Evolutionary conservation across 306 rosid genomes (phyloP), one percentile per base, ranked within the genome.

Genomic region (Quillaja saponaria): DNA sequence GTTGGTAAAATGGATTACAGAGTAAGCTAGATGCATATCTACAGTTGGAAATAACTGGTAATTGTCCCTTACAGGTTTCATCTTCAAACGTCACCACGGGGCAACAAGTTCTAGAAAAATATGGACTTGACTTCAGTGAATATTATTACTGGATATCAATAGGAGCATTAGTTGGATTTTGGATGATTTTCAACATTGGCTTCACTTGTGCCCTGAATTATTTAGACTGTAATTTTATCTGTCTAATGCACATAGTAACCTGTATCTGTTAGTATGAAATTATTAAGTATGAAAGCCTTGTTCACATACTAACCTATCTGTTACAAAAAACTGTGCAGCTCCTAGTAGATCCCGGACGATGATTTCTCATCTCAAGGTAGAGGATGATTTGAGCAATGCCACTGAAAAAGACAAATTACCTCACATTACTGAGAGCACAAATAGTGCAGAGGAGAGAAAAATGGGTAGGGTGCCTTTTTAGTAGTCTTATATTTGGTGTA

Each of bases 121-220:
- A 71, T 1, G 79, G 84, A 18, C 78, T 84, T 4, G 49, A 75
- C 38, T 80, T 74, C 64, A 63, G 52, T 16, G 62, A 78, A 57
- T 35, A 71, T 67, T 74, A 79, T 54, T 83, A 83, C 66, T 83
- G 89, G 85, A 65, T 80, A 49, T 67, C 89, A 14, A 44, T 74
- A 2, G 81, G 67, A 71, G 85, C 79, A 53, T 80, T 83, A 55
- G 13, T 80, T 68, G 81, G 76, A 39, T 84, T 77, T 66, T 68
- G 73, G 59, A 39, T 77, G 28, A 55, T 80, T 62, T 68, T 84
- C 46, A 84, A 84, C 70, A 14, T 67, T 55, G 85, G 72, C 14
- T 77, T 77, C 61, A 77, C 82, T 61, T 57, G 64, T 52, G 71
- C 77, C 31, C 61, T 84, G 69, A 61, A 77, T 47, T 80, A 71